Conservation (phyloP, 352 stramenopile species). For the Blastocystis sp. region DNA sequence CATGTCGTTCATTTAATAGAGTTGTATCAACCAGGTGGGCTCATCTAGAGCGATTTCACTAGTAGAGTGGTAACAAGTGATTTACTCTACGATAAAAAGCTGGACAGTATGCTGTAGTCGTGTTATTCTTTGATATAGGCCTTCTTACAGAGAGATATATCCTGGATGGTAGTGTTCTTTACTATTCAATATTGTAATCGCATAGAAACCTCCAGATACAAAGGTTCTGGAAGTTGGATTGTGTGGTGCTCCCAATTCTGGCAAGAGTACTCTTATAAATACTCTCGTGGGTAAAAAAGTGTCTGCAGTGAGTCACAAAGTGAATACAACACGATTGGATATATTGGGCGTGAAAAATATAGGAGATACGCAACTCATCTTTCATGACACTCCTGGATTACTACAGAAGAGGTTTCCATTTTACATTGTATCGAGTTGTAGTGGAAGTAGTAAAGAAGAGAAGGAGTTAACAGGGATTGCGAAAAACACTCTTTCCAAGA, state of each 20-base stretch:
- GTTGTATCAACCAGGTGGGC: neutral
- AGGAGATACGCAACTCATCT: constrained; percentile 20
- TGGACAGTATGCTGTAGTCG: neutral
- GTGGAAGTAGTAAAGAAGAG: constrained; percentile 44
- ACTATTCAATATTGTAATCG: neutral
- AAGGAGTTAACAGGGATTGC: constrained; percentile 43
- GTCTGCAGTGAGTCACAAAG: constrained; percentile 51
- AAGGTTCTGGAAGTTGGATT: constrained; percentile 15
- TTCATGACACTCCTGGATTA: constrained; percentile 32
- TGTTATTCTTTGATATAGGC: neutral
- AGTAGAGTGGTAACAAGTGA: neutral
- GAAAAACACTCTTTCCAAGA: neutral
- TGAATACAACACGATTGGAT: constrained; percentile 34
- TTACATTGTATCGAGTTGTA: neutral
- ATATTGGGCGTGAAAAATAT: constrained; percentile 46
- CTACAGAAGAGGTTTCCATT: constrained; percentile 27
- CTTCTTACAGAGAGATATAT: neutral
- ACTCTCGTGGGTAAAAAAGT: constrained; percentile 21
- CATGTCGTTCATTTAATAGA: neutral
- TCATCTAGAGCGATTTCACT: neutral
- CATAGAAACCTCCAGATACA: neutral
- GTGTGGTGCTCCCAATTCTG: constrained; percentile 34
- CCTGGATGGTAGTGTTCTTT: neutral
- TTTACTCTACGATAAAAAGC: neutral
- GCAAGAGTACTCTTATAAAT: constrained; percentile 52